phyloP scores from a whole-genome alignment of 2,329 filamentous ascomycete genomes.

The Bertia moriformis region DNA sequence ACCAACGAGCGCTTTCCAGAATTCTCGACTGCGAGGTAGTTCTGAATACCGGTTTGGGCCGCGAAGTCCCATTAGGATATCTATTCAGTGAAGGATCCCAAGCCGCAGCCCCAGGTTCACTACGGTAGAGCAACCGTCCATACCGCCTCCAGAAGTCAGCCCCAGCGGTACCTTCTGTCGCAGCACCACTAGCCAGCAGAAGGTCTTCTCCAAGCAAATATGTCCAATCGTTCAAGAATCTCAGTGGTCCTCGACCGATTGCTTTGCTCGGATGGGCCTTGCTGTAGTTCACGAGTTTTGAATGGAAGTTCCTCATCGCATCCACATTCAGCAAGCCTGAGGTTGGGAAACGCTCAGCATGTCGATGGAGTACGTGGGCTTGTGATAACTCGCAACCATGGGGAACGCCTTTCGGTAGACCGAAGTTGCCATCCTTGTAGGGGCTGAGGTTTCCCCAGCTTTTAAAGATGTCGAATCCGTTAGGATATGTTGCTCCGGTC shows the following conservation, averaged over 20 bases:
- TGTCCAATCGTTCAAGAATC: conserved; percentile 34
- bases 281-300: conserved; percentile 30
- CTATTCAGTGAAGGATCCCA: conserved; percentile 24
- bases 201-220: conserved; percentile 27
- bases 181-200: conserved; percentile 31
- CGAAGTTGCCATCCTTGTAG: conserved; percentile 29
- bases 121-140: conserved; percentile 34
- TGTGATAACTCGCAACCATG: conserved; percentile 36
- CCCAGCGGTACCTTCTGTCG: conserved; percentile 31
- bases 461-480: conserved; percentile 8
- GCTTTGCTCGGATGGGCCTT: conserved; percentile 13
- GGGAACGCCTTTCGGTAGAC: conserved; percentile 29
- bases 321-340: neutral
- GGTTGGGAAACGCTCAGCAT: conserved; percentile 35
- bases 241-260: conserved; percentile 27
- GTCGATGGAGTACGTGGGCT: conserved; percentile 35
- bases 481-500: conserved; percentile 10
- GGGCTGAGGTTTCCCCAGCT: conserved; percentile 29
- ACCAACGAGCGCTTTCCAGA: conserved; percentile 36
- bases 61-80: conserved; percentile 27
- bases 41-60: conserved; percentile 31
- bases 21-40: conserved; percentile 39
- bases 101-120: conserved; percentile 25
- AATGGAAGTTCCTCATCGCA: conserved; percentile 25
- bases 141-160: conserved; percentile 37